phyloP scores from a whole-genome alignment of 331 rosid species.

The Malus hybrid region DNA sequence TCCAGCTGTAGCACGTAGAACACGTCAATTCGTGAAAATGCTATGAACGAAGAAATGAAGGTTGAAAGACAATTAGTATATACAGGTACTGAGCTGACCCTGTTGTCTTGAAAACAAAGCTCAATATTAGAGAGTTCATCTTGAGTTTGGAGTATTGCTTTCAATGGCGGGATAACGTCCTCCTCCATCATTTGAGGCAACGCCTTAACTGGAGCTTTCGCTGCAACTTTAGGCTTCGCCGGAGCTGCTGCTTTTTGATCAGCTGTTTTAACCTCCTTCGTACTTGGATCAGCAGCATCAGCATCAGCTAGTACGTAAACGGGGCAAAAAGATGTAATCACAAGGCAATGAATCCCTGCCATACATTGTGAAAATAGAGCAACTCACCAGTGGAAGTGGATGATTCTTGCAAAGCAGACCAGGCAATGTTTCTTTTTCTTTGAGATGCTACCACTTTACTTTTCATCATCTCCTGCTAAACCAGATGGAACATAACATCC shows the following conservation, averaged over 20 bases:
- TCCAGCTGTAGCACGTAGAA: slow-evolving; percentile 46
- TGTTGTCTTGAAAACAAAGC: slow-evolving; percentile 57
- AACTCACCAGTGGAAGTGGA: slow-evolving; percentile 57
- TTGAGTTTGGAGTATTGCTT: slow-evolving; percentile 61
- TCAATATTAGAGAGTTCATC: slow-evolving; percentile 61
- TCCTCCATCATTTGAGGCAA: slow-evolving; percentile 87
- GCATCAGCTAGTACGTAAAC: slow-evolving; percentile 30
- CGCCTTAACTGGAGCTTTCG: slow-evolving; percentile 65
- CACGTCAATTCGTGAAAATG: neutral
- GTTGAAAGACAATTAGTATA: neutral
- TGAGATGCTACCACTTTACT: slow-evolving; percentile 28
- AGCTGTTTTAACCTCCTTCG: slow-evolving; percentile 46
- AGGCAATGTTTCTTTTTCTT: slow-evolving; percentile 37
- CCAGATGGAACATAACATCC: neutral
- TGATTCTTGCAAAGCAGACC: slow-evolving; percentile 86
- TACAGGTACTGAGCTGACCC: slow-evolving; percentile 32
- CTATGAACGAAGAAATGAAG: neutral
- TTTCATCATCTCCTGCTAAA: slow-evolving; percentile 26
- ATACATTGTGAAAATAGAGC: neutral
- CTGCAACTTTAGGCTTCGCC: slow-evolving; percentile 55
- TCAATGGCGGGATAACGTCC: slow-evolving; percentile 82
- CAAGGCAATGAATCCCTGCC: slow-evolving; percentile 5
- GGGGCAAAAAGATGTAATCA: slow-evolving; percentile 11
- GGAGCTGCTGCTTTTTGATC: slow-evolving; percentile 35
- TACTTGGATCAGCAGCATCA: slow-evolving; percentile 10